These are phyloP conservation scores for Lagerstroemia speciosa DNA, from an alignment of 345 rosid species.

Conservation along the genomic window DNA sequence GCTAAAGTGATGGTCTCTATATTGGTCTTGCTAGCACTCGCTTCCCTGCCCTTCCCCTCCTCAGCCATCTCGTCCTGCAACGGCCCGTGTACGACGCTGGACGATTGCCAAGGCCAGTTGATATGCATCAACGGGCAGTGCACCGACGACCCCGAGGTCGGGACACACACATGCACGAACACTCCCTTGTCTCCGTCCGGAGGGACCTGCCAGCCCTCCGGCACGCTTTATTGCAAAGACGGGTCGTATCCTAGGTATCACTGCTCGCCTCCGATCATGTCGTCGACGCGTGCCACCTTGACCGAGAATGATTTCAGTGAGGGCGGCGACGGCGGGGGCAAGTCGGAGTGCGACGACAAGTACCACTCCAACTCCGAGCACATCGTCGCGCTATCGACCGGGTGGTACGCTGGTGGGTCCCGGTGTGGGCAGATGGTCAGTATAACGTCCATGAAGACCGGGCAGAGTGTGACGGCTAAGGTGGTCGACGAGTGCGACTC, in stretches of 20 bases:
- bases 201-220: constrained; percentile 12
- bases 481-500: constrained; percentile 43
- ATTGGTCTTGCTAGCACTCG: neutral
- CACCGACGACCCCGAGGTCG: constrained; percentile 25
- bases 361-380: constrained; percentile 15
- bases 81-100: constrained; percentile 21
- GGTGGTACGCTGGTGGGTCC: constrained; percentile 25
- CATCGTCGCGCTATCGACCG: constrained; percentile 31
- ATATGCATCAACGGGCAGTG: constrained; percentile 31
- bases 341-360: constrained; percentile 20
- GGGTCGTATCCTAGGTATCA: neutral
- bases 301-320: constrained; percentile 28
- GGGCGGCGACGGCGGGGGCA: constrained; percentile 26
- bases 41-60: constrained; percentile 4
- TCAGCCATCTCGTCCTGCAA: constrained; percentile 27
- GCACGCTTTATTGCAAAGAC: constrained; percentile 10
- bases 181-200: neutral
- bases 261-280: constrained; percentile 27
- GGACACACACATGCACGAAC: constrained; percentile 18
- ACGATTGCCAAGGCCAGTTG: constrained; percentile 34
- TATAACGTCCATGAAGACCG: constrained; percentile 13
- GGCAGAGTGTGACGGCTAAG: constrained; percentile 18
- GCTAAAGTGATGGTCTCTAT: neutral
- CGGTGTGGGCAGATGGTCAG: constrained; percentile 24
- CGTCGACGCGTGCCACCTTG: constrained; percentile 17